A percentile compares a stretch with the other conserved stretches of the same genome.
These are phyloP conservation scores for Tranzscheliella williamsii DNA, from an alignment of 1,284 basidiomycete genomes.

Conservation along the genomic window DNA sequence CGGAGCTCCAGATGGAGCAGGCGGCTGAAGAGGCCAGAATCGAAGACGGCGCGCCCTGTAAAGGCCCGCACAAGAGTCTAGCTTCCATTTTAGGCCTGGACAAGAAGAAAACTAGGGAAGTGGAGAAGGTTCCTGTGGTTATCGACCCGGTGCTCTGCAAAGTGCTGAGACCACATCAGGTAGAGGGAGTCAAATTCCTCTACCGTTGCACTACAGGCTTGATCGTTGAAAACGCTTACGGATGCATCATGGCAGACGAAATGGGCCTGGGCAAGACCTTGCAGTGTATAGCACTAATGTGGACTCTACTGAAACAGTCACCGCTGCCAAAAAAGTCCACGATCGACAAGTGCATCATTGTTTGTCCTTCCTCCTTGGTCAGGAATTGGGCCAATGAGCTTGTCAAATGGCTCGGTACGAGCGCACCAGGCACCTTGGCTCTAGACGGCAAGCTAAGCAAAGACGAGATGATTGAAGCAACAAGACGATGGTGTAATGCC, in stretches of 20 bases:
- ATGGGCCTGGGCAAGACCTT: conserved; percentile 90
- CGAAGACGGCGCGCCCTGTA: conserved; percentile 14
- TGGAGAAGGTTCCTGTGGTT: conserved; percentile 88
- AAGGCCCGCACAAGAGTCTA: conserved; percentile 85
- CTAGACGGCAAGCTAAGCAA: conserved; percentile 57
- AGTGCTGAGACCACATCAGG: conserved; percentile 55
- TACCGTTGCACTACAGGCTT: conserved; percentile 94
- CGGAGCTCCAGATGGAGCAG: conserved; percentile 29
- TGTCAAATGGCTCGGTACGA: conserved; percentile 55
- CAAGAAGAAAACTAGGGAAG: conserved; percentile 34
- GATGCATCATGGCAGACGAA: conserved; percentile 99
- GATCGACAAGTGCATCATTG: conserved; percentile 97
- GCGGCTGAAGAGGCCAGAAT: conserved; percentile 25
- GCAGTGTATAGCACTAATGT: conserved; percentile 93
- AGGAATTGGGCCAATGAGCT: conserved; percentile 99
- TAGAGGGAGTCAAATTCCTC: conserved; percentile 86
- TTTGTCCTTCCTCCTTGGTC: conserved; percentile 93
- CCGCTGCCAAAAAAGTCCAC: conserved; percentile 81
- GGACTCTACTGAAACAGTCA: conserved; percentile 96
- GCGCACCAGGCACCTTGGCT: conserved; percentile 54
- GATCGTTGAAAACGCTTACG: conserved; percentile 87
- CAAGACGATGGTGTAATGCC: conserved; percentile 55
- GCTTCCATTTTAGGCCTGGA: conserved; percentile 75
- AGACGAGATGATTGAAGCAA: conserved; percentile 56
- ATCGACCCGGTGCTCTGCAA: conserved; percentile 88